phyloP scores from a whole-genome alignment of 2,329 filamentous ascomycete species.

The Cryphonectria carpinicola region DNA sequence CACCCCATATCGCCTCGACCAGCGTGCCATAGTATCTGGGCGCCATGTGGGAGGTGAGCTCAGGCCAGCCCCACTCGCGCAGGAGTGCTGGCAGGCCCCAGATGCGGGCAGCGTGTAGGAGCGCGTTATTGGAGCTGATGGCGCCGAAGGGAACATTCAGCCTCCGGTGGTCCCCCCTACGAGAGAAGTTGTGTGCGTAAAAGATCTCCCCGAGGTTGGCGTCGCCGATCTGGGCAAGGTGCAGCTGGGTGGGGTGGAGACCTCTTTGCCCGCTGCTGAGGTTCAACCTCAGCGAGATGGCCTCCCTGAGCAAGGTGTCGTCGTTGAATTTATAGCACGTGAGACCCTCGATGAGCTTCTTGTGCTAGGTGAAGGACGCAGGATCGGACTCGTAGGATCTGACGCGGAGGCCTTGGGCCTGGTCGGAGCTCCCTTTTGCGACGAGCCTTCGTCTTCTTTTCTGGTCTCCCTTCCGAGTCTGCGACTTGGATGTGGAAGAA shows the following conservation, averaged over 20 bases:
- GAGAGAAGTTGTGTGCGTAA: neutral
- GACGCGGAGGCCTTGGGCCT: neutral
- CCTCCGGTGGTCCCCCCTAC: too few relatives aligned
- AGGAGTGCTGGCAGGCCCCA: neutral
- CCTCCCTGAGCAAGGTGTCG: neutral
- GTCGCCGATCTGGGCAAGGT: slow-evolving; percentile 3
- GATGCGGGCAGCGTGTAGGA: neutral
- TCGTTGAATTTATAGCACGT: neutral
- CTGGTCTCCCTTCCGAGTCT: neutral
- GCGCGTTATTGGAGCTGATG: neutral
- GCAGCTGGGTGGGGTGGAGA: neutral
- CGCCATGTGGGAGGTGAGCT: neutral
- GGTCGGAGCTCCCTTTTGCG: neutral
- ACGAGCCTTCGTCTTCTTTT: neutral
- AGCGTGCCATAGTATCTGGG: neutral
- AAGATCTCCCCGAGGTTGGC: slow-evolving; percentile 1
- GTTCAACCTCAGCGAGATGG: neutral
- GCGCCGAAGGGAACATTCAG: neutral
- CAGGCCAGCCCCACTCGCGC: slow-evolving; percentile 1
- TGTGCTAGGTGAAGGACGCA: neutral
- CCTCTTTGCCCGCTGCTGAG: neutral
- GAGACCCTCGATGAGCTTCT: neutral
- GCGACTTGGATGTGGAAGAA: neutral
- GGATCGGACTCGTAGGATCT: neutral
- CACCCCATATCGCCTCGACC: neutral